Conservation (phyloP, 352 stramenopile species). For the Phytophthora parvispora region DNA sequence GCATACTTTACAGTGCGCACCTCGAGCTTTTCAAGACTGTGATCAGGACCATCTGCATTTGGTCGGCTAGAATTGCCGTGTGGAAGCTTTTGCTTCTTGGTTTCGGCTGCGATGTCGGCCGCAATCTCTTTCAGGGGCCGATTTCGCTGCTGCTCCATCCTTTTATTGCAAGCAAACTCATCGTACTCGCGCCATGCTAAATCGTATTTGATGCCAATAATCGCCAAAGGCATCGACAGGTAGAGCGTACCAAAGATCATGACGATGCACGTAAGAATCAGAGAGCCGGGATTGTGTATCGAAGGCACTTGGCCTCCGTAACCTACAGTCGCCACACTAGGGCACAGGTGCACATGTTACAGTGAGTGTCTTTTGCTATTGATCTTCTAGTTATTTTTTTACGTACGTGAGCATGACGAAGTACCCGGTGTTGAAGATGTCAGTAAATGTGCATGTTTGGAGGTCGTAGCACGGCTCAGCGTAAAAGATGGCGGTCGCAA, state of each 20-base stretch:
- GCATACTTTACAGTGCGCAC: constrained; percentile 19
- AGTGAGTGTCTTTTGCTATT: neutral
- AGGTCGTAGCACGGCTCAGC: constrained; percentile 58
- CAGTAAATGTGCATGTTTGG: constrained; percentile 50
- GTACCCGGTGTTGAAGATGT: constrained; percentile 66
- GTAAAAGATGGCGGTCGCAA: constrained; percentile 54
- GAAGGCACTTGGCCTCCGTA: constrained; percentile 56
- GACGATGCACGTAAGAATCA: constrained; percentile 39
- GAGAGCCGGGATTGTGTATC: constrained; percentile 34
- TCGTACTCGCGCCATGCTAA: constrained; percentile 36
- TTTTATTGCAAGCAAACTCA: constrained; percentile 2
- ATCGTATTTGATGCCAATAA: constrained; percentile 60
- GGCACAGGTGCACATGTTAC: neutral
- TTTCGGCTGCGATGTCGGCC: neutral
- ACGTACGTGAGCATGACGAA: constrained; percentile 61
- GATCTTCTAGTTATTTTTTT: neutral
- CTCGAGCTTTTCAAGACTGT: constrained; percentile 29
- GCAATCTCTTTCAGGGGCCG: neutral
- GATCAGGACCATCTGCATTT: constrained; percentile 11
- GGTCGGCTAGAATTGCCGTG: neutral
- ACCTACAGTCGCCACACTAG: constrained; percentile 50
- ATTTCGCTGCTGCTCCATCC: constrained; percentile 9
- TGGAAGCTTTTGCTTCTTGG: neutral
- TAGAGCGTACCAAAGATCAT: constrained; percentile 65
- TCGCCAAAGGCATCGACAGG: constrained; percentile 52